Evolutionary conservation across 2,329 filamentous ascomycete species (phyloP), one percentile per base, ranked within the genome.

Genomic region (Phyllosticta citriasiana): DNA sequence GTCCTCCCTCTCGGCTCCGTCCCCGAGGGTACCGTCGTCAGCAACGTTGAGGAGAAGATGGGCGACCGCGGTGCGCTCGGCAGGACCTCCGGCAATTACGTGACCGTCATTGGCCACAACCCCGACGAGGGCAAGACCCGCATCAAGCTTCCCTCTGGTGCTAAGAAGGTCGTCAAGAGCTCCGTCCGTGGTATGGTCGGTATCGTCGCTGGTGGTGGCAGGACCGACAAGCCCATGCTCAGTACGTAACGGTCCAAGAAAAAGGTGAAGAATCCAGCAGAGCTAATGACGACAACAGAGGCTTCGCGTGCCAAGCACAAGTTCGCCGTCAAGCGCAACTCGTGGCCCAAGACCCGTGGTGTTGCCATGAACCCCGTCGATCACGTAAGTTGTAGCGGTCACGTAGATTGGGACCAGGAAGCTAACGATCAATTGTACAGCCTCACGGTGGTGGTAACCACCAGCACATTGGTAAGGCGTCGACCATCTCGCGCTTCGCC

Each of bases 321-420:
- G 89, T 99, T 96, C 84, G 91, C 92, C 73, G 95, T 97, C 84
- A 99, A 99, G 91, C 91, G 94, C 79, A 97, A 99, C 91, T 93
- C 87, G 78, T 99, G 94, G 94, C 94, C 94, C 82, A 97, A 96
- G 90, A 99, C 94, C 86, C 93, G 94, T 94, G 94, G 94, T 97
- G 94, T 99, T 88, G 94, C 94, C 82, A 99, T 99, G 94, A 99
- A 99, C 85, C 94, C 94, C 75, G 94, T 99, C 76, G 94, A 99
- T 83, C 94, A 99, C 87, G 80, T 82, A 82, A 77, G 80, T 69
- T 30, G 66, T 57, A 33, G 30, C 61, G 40, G n/a, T 26, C 8
- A 16, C 47, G 22, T 35, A 56, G 54, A 57, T 59, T 27, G 64
- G 66, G 71, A 60, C 69, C 58, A 68, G 51, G 51, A 62, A 55